Base-by-base conservation (phyloP, 2,329 filamentous ascomycete species). In the Apiospora sp. region DNA sequence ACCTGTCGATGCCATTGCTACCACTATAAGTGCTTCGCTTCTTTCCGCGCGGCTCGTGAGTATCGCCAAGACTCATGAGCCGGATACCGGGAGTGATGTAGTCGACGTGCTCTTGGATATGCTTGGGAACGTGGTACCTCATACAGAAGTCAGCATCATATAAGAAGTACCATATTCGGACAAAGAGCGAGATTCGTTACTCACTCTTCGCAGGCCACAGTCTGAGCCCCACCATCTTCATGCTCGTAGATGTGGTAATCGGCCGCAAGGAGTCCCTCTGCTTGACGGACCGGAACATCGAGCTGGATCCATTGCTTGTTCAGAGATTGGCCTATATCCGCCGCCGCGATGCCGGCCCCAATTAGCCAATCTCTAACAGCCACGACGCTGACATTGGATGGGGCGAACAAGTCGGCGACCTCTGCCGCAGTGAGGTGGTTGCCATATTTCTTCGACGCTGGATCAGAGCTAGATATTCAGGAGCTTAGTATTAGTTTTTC, bases 71-170 rank as follows among this genome's bases (percentile, higher is more conserved):
- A 64, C 78, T 75, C 73, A 81, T 80, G n/a, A 90, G 82, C 74
- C 87, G 87, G 74, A 88, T 84, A 22, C 87, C 87, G 0, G 88
- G 88, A 0, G 86, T 89, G 49, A 90, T 85, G 77, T 89, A 90
- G 79, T 90, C 88, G 70, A 90, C 82, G 72, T 89, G 86, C 14
- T 82, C 75, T 61, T 82, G 82, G 19, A 90, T 75, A 54, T 84
- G 77, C 41, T 81, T 81, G 0, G 88, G 88, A 6, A 90, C 79
- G 72, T 87, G 86, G 77, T 89, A 88, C 72, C 77, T 79, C 0
- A 3, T 6, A 0, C 2, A 14, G 14, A 41, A 13, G 37, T 37
- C 2, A 46, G 46, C 30, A 16, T 10, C n/a, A n/a, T n/a, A n/a
- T n/a, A n/a, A n/a, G n/a, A n/a, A n/a, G n/a, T n/a, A n/a, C n/a